These are phyloP conservation scores for Talaromyces borbonicus DNA, from an alignment of 495 filamentous ascomycete species.

Conservation along the genomic window DNA sequence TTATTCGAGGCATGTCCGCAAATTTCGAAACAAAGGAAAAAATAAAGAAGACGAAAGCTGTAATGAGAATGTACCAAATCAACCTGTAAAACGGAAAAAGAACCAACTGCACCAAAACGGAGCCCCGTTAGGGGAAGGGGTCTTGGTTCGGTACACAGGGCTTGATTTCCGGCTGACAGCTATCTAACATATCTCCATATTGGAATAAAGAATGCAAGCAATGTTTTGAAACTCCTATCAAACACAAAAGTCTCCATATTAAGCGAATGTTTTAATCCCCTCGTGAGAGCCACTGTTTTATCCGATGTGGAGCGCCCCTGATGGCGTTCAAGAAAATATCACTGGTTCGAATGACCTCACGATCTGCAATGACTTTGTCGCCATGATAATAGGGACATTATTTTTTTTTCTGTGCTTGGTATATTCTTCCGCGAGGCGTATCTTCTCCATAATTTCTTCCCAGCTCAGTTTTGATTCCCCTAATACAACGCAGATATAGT, in stretches of 20 bases:
- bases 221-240: not conserved
- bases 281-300: not conserved
- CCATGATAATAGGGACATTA: not conserved
- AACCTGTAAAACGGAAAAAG: too few species aligned
- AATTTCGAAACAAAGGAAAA: too few species aligned
- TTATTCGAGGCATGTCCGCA: too few species aligned
- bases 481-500: not conserved
- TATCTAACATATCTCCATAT: not conserved
- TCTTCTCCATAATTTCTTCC: not conserved
- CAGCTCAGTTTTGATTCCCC: conserved; percentile 1
- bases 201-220: not conserved
- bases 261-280: not conserved
- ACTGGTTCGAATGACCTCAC: not conserved
- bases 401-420: not conserved
- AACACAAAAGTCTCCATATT: not conserved
- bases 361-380: not conserved
- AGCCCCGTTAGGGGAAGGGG: too few species aligned
- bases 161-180: too few species aligned
- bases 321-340: not conserved
- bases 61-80: too few species aligned
- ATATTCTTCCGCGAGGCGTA: not conserved
- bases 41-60: too few species aligned
- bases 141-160: too few species aligned
- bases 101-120: too few species aligned
- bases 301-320: not conserved